phyloP scores from a whole-genome alignment of 2,329 filamentous ascomycete genomes.

The Coniella lustricola region DNA sequence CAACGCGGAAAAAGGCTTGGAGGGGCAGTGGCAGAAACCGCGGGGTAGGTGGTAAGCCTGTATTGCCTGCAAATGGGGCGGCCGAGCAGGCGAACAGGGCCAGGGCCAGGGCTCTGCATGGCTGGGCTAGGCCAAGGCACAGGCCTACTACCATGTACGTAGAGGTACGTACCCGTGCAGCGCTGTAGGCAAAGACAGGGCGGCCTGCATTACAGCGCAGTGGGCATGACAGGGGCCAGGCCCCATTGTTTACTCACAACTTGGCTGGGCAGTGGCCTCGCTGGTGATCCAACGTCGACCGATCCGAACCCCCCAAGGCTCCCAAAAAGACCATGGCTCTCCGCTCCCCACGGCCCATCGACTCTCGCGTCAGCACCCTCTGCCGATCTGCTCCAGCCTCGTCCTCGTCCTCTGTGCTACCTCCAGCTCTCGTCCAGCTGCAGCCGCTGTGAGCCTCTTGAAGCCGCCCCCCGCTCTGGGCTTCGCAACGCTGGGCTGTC shows the following conservation, averaged over 20 bases:
- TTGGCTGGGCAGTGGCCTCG: not conserved
- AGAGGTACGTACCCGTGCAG: too few relatives aligned
- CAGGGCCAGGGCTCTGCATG: not conserved
- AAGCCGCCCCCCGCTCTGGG: not conserved
- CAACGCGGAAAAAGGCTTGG: slow-evolving; percentile 9
- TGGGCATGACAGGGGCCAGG: not conserved
- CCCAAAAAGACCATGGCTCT: not conserved
- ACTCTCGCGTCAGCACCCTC: not conserved
- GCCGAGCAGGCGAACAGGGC: not conserved
- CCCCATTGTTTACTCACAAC: slow-evolving; percentile 3
- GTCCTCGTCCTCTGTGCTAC: not conserved
- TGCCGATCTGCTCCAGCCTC: not conserved
- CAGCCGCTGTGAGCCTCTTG: not conserved
- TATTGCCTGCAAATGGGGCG: not conserved
- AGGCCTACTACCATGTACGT: too few relatives aligned
- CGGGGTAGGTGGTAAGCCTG: slow-evolving; percentile 5
- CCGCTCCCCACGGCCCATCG: not conserved
- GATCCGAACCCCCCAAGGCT: not conserved
- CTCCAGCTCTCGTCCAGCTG: not conserved
- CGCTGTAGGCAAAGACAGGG: too few relatives aligned
- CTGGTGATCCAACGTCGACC: not conserved
- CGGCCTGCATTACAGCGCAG: not conserved
- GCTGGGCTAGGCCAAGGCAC: too few relatives aligned
- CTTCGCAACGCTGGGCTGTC: slow-evolving; percentile 8
- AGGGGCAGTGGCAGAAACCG: slow-evolving; percentile 13